These are phyloP conservation scores for Pythium rishiriense DNA, from an alignment of 352 stramenopile genomes.

Conservation along the genomic window DNA sequence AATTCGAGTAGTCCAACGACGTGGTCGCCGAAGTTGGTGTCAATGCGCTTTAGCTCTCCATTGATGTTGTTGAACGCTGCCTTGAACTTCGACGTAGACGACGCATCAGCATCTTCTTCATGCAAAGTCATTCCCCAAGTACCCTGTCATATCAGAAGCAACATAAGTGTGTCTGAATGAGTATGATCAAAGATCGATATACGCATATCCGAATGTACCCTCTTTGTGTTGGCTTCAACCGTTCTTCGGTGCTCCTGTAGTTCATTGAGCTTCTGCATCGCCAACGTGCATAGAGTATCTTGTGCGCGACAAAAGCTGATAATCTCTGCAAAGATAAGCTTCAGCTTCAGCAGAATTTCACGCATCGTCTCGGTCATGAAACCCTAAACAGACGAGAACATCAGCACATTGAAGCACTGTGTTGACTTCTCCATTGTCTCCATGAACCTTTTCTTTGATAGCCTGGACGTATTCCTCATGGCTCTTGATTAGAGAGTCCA, in stretches of 20 bases:
- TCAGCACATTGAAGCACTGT: background rate
- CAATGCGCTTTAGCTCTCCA: slow-evolving; percentile 41
- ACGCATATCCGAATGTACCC: slow-evolving; percentile 19
- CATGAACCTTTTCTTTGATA: slow-evolving; percentile 85
- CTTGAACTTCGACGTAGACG: slow-evolving; percentile 15
- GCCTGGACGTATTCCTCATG: slow-evolving; percentile 95
- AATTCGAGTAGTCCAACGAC: slow-evolving; percentile 75
- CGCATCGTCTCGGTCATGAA: slow-evolving; percentile 83
- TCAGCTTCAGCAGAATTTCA: slow-evolving; percentile 74
- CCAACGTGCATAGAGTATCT: slow-evolving; percentile 78
- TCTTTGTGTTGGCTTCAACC: slow-evolving; percentile 51
- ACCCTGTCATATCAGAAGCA: slow-evolving; percentile 35
- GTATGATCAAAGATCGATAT: background rate
- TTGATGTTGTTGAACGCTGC: slow-evolving; percentile 25
- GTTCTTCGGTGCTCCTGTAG: slow-evolving; percentile 47
- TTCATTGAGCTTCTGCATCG: slow-evolving; percentile 70
- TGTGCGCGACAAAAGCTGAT: slow-evolving; percentile 84
- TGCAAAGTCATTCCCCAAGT: slow-evolving; percentile 61
- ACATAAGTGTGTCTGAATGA: background rate
- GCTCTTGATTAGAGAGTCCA: slow-evolving; percentile 96
- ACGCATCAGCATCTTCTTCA: slow-evolving; percentile 42
- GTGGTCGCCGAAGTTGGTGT: slow-evolving; percentile 52
- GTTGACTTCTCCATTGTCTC: background rate
- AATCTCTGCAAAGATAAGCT: slow-evolving; percentile 80
- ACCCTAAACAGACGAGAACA: slow-evolving; percentile 37